Evolutionary conservation across 768 basidiomycete species (phyloP), one percentile per base, ranked within the genome.

Genomic region (Collybia sp.): DNA sequence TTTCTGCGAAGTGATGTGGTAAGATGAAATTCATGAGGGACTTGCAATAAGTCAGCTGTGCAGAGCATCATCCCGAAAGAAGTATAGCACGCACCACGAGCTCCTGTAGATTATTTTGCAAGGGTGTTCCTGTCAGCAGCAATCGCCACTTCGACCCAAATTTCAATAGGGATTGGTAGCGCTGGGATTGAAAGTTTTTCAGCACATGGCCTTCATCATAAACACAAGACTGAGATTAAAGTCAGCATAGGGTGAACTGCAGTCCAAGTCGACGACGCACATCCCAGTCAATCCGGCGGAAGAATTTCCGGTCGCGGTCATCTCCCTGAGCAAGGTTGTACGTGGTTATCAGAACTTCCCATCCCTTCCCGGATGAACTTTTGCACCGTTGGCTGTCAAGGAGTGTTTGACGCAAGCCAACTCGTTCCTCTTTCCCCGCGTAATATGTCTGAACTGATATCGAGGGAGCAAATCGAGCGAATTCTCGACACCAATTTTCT

Each of bases 401-500:
- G 6, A 98, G 73, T 31, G 79, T 86, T 61, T 85, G 76, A 8
- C 93, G 79, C 16, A 96, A 75, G 40, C 70, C 66, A 1, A 77
- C 69, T 16, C 96, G 82, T 43, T 97, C 93, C 11, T 86, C 83
- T 68, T 96, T 96, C 20, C 84, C 79, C 5, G 92, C 96, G 55
- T 98, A 99, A 63, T 98, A 99, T 11, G 90, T 89, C 59, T 88
- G 85, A 5, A 97, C 80, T 13, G 80, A 74, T 60, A 99, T 85
- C 5, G 76, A 75, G 5, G 93, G 93, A 2, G 88, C 88, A 58
- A 99, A 99, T 30, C 83, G 82, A 18, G 82, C 79, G 59, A 99
- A 98, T 66, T 99, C 96, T 53, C 96, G 80, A 63, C 92, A 88
- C 96, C 96, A 99, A 58, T 99, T 99, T 64, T 99, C 96, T 18